Conservation (phyloP, 2,329 filamentous ascomycete genomes). For the Gremmenia infestans region DNA sequence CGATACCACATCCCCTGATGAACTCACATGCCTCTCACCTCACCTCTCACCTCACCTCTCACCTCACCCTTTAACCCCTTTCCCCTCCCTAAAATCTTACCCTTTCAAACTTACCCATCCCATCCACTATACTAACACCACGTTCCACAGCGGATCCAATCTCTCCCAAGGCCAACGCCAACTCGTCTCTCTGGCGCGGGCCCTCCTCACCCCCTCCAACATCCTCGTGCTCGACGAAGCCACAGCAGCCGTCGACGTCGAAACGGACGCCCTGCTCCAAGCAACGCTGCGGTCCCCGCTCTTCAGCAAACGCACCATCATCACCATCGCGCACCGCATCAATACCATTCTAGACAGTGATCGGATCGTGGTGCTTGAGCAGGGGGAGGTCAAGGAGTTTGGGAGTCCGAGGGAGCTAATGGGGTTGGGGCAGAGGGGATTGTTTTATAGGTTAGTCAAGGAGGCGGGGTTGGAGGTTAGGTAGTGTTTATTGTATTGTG, state of each 20-base stretch:
- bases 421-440: slow-evolving; percentile 66
- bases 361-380: slow-evolving; percentile 88
- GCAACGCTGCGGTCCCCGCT: slow-evolving; percentile 56
- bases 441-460: slow-evolving; percentile 87
- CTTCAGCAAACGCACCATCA: slow-evolving; percentile 91
- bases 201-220: slow-evolving; percentile 90
- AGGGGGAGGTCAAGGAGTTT: slow-evolving; percentile 86
- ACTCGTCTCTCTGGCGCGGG: slow-evolving; percentile 86
- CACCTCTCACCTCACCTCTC: background rate
- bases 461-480: slow-evolving; percentile 66
- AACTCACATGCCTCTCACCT: slow-evolving; percentile 2
- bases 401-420: slow-evolving; percentile 79
- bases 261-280: slow-evolving; percentile 65
- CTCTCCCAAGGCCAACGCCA: slow-evolving; percentile 93
- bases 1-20: slow-evolving; percentile 1
- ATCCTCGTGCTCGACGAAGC: slow-evolving; percentile 97
- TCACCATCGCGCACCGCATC: slow-evolving; percentile 96
- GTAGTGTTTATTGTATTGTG: background rate
- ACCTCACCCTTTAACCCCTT: slow-evolving; percentile 8
- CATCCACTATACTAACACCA: slow-evolving; percentile 6
- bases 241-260: slow-evolving; percentile 69
- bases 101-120: background rate
- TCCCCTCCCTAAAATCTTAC: slow-evolving; percentile 5
- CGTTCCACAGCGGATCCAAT: slow-evolving; percentile 66
- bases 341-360: slow-evolving; percentile 92